Evolutionary conservation across 1,284 basidiomycete species (phyloP), one percentile per base, ranked within the genome.

Genomic region (Prillingera fragicola): DNA sequence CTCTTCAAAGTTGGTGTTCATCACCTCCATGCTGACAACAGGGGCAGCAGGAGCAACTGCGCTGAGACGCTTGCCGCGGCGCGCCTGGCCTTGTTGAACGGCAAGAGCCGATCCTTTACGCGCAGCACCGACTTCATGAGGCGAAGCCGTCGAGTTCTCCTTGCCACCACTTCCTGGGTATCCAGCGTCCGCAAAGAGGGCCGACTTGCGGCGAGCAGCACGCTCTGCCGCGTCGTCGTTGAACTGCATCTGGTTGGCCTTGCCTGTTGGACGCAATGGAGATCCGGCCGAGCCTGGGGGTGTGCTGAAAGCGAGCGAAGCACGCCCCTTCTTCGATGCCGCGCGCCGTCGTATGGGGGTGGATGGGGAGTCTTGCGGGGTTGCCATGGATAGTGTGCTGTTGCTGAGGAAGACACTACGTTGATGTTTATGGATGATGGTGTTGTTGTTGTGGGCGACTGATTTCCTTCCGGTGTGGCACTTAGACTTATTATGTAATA

Each of bases 1-100:
- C 67, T 98, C 91, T 67, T 98, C 94, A 64, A 85, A 92, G 60
- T 91, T 92, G 28, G 81, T 84, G 70, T 77, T 86, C 80, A 87
- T 86, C 24, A 88, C 80, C 58, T 90, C 86, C 55, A 83, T 70
- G 34, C 62, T 62, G 34, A 69, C 61, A 3, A 52, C 56, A 5
- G 60, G 56, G 6, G 48, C 48, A 13, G 38, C 19, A 17, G 63
- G 59, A 8, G 49, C 58, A 4, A 67, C 61, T 3, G 64, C 57
- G 12, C 57, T 61, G 13, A 69, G 48, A 13, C 66, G 55, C 50
- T 64, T 65, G 3, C 45, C 58, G 15, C 50, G 44, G 32, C 52
- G 52, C 25, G 39, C 38, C 29, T 45, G 43, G 15, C 37, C 37
- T 8, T 53, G 48, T 35, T 60, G 56, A 1, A 54, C 45, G 10